Conservation (phyloP, 208 protist genomes). For the Trypanosoma cruzi region DNA sequence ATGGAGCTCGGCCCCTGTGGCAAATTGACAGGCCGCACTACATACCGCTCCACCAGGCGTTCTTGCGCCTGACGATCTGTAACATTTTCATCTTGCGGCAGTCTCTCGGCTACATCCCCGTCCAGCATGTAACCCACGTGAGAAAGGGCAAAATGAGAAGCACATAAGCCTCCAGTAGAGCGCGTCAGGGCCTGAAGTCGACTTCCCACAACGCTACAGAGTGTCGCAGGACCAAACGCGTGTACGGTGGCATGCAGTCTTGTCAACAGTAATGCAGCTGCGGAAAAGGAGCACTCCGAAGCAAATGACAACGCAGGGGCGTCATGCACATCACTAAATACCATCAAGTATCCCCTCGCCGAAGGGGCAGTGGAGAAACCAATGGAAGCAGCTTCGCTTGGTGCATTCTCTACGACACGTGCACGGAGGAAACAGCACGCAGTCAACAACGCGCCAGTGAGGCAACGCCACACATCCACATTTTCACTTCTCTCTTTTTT, state of each 20-base stretch:
- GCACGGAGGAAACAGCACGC: constrained; percentile 49
- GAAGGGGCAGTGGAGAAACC: constrained; percentile 2
- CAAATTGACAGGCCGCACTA: constrained; percentile 53
- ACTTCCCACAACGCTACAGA: not conserved
- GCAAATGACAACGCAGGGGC: constrained; percentile 35
- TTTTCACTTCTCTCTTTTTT: not conserved
- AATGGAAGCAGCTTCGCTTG: not conserved
- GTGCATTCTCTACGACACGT: constrained; percentile 21
- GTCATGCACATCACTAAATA: constrained; percentile 64
- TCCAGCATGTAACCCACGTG: constrained; percentile 23
- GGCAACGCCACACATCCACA: constrained; percentile 47
- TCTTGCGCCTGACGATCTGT: constrained; percentile 46
- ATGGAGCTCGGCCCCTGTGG: constrained; percentile 24
- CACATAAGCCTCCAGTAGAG: constrained; percentile 25
- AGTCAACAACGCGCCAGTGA: constrained; percentile 68
- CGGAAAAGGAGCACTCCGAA: constrained; percentile 70
- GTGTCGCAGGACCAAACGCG: constrained; percentile 48
- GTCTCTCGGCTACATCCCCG: not conserved
- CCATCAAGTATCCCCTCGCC: constrained; percentile 28
- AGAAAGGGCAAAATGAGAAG: constrained; percentile 12
- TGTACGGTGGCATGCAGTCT: constrained; percentile 42
- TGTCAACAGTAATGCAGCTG: constrained; percentile 38
- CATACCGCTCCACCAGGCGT: constrained; percentile 63
- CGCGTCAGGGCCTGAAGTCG: constrained; percentile 22
- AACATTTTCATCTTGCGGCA: constrained; percentile 5